Evolutionary conservation across 805 yeast genomes (phyloP).

Genomic region (Saccharomycopsis selenospora): DNA sequence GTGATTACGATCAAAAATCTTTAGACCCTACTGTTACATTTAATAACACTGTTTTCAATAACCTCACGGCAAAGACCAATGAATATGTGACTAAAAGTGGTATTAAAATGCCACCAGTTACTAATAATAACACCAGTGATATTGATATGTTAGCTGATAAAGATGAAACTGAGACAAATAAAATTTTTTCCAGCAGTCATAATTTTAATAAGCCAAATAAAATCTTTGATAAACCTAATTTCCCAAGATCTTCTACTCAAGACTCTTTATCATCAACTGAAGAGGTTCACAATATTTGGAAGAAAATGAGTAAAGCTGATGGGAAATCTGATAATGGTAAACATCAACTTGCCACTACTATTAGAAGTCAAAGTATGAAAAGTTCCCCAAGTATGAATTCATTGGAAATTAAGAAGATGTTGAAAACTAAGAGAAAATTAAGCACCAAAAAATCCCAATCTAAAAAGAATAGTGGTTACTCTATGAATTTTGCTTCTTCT

Average conservation of each 20-base stretch:
- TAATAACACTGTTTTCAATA: constrained; percentile 13
- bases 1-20: constrained; percentile 1
- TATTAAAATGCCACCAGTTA: neutral
- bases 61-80: constrained; percentile 14
- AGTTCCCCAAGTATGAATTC: constrained; percentile 44
- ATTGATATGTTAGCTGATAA: neutral
- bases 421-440: constrained; percentile 26
- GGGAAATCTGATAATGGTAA: neutral
- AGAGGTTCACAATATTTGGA: constrained; percentile 21
- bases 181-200: constrained; percentile 10
- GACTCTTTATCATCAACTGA: constrained; percentile 21
- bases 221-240: constrained; percentile 14
- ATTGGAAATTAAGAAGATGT: constrained; percentile 36
- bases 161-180: constrained; percentile 2
- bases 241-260: constrained; percentile 20
- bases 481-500: neutral
- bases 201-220: constrained; percentile 16
- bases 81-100: constrained; percentile 17
- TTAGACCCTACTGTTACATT: constrained; percentile 16
- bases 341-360: constrained; percentile 28
- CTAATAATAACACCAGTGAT: neutral
- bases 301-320: constrained; percentile 8
- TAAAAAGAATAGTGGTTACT: neutral
- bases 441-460: constrained; percentile 1
- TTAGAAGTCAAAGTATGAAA: constrained; percentile 39